Percentiles rank a stretch among this genome's conserved stretches.
phyloP scores from a whole-genome alignment of 441 rosid genomes.

The Brassica balearica region DNA sequence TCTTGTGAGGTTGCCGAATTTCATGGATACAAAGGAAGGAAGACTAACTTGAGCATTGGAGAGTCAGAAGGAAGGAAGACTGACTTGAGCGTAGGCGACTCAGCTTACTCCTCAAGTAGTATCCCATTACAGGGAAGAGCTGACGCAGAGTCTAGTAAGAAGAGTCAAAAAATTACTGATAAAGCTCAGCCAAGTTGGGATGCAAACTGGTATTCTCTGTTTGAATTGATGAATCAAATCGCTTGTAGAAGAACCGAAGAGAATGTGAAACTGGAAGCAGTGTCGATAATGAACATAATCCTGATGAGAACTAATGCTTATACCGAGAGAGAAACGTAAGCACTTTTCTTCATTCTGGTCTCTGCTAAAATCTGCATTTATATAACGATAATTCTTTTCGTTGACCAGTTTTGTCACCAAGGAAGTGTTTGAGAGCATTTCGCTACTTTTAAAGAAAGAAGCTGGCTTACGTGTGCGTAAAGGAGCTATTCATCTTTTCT shows the following conservation, averaged over 20 bases:
- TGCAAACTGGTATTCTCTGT: constrained; percentile 66
- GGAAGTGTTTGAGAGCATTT: constrained; percentile 58
- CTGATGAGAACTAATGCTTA: constrained; percentile 66
- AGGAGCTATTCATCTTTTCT: constrained; percentile 70
- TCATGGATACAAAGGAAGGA: constrained; percentile 41
- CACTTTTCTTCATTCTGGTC: constrained; percentile 16
- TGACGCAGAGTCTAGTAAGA: constrained; percentile 46
- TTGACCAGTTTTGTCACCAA: constrained; percentile 62
- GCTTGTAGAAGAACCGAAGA: constrained; percentile 59
- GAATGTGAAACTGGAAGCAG: constrained; percentile 66
- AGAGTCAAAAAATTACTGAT: constrained; percentile 37
- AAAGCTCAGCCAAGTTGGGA: constrained; percentile 46
- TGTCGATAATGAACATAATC: constrained; percentile 81
- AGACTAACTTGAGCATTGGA: constrained; percentile 37
- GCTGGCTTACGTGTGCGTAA: constrained; percentile 65
- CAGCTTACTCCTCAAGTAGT: constrained; percentile 10
- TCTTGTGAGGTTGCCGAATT: constrained; percentile 40
- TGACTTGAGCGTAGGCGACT: constrained; percentile 41
- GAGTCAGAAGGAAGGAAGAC: constrained; percentile 39
- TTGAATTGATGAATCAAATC: constrained; percentile 60
- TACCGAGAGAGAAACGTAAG: constrained; percentile 77
- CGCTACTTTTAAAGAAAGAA: constrained; percentile 62
- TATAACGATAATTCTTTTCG: constrained; percentile 23
- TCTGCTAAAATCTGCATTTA: constrained; percentile 24
- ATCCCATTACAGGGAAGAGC: constrained; percentile 33